Evolutionary conservation across 2,329 filamentous ascomycete genomes (phyloP).

Genomic region (Fonsecaea monophora): DNA sequence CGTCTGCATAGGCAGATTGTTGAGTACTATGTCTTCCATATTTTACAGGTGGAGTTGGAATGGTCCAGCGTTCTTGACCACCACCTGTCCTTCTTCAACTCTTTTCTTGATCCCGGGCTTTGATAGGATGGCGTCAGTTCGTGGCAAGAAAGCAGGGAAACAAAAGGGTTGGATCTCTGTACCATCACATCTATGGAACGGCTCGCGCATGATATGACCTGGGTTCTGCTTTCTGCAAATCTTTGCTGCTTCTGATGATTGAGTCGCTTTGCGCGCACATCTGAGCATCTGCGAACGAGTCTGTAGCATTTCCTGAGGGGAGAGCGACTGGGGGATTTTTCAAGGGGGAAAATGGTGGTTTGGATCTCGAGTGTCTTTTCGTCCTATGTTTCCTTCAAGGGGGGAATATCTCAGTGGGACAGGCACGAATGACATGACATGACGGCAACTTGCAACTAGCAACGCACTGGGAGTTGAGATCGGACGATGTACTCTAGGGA

Average conservation of each 20-base stretch:
- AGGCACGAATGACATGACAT: neutral
- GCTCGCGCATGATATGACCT: conserved; percentile 9
- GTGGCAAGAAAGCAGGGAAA: neutral
- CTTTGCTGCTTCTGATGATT: neutral
- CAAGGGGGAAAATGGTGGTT: neutral
- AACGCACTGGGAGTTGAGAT: neutral
- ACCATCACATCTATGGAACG: conserved; percentile 17
- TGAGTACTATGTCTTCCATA: neutral
- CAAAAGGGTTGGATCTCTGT: conserved; percentile 17
- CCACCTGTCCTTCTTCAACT: neutral
- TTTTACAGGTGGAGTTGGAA: neutral
- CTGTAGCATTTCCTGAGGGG: neutral
- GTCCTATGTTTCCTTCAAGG: neutral
- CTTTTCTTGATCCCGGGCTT: conserved; percentile 11
- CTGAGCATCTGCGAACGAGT: neutral
- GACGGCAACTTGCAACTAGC: neutral
- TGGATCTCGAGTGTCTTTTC: neutral
- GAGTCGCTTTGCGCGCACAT: neutral
- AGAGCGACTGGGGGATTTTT: neutral
- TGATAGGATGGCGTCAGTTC: neutral
- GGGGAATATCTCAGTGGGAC: neutral
- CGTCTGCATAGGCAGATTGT: conserved; percentile 31
- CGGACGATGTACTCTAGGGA: neutral
- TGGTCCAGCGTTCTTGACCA: neutral
- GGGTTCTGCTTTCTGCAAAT: conserved; percentile 3